Evolutionary conservation across 345 rosid species (phyloP), one percentile per base, ranked within the genome.

Genomic region (Hypericum androsaemum): DNA sequence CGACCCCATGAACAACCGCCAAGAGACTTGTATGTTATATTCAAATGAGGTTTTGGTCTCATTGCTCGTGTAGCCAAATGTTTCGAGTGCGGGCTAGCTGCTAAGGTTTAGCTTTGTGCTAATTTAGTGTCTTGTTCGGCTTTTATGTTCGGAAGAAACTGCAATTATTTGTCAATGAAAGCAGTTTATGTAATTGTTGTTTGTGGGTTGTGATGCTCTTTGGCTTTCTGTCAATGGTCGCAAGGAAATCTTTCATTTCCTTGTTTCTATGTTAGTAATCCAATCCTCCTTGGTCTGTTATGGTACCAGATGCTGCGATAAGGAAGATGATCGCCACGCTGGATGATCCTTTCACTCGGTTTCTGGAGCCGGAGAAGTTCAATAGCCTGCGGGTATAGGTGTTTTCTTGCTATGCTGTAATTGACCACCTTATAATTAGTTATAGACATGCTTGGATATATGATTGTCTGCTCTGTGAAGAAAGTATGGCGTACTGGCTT

Each of bases 261-360:
- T 35, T 13, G 15, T 45, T 14, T 57, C 52, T 58, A 43, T 61
- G 15, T 22, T 22, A 22, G 32, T 22, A 22, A 22, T 16, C 17
- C 10, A n/a, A n/a, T n/a, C n/a, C n/a, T n/a, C 17, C 36, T 39
- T 56, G 60, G 42, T 43, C 22, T 68, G 41, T 68, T 49, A 64
- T 74, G 41, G 47, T 43, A 66, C 52, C 80, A 90, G 98, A 90
- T 59, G 60, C 11, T 42, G 96, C 96, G 57, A 90, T 87, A 59
- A 81, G 64, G 76, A 90, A 84, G 79, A 90, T 90, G 98, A 70
- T 84, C 51, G 98, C 94, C 46, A 79, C 95, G 46, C 52, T 90
- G 60, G 78, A 81, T 65, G 98, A 90, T 77, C 98, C 92, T 62
- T 84, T 90, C 71, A 87, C 98, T 46, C 73, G 98, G 51, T 90